These are phyloP conservation scores for Malassezia japonica DNA, from an alignment of 1,284 basidiomycete genomes.

Conservation along the genomic window DNA sequence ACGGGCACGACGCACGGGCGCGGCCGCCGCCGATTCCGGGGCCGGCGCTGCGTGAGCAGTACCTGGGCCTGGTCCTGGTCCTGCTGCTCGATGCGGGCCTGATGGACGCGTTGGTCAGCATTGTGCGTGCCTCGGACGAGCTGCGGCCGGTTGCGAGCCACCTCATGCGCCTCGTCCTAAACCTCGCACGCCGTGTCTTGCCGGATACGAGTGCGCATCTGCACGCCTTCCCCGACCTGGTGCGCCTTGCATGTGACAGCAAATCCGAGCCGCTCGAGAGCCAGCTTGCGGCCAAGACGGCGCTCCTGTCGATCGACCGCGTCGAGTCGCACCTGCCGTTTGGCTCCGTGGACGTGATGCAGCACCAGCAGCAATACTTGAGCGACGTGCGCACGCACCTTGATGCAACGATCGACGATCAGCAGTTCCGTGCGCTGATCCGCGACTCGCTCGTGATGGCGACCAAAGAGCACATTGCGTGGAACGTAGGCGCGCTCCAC, in stretches of 20 bases:
- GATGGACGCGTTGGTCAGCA: conserved; percentile 34
- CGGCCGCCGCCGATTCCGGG: not conserved
- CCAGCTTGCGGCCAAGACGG: conserved; percentile 66
- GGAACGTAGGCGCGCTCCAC: conserved; percentile 80
- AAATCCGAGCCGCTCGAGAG: conserved; percentile 51
- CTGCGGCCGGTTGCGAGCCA: conserved; percentile 59
- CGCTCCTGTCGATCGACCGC: conserved; percentile 78
- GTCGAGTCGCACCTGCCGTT: conserved; percentile 56
- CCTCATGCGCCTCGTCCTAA: conserved; percentile 81
- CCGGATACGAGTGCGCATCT: conserved; percentile 72
- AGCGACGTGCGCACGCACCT: not conserved
- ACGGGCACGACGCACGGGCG: not conserved
- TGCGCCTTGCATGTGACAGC: conserved; percentile 69
- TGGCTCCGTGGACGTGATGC: not conserved
- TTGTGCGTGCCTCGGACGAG: conserved; percentile 25
- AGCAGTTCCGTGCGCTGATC: conserved; percentile 42
- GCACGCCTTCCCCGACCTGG: conserved; percentile 74
- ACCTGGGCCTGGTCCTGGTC: conserved; percentile 75
- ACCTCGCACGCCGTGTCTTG: conserved; percentile 77
- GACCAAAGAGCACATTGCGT: conserved; percentile 79
- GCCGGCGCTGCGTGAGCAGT: conserved; percentile 54
- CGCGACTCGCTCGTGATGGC: conserved; percentile 60
- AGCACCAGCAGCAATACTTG: not conserved
- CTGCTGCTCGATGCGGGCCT: conserved; percentile 80
- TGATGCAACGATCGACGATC: conserved; percentile 51